These are phyloP conservation scores for Sclerotinia borealis DNA, from an alignment of 2,329 filamentous ascomycete genomes.

Conservation along the genomic window DNA sequence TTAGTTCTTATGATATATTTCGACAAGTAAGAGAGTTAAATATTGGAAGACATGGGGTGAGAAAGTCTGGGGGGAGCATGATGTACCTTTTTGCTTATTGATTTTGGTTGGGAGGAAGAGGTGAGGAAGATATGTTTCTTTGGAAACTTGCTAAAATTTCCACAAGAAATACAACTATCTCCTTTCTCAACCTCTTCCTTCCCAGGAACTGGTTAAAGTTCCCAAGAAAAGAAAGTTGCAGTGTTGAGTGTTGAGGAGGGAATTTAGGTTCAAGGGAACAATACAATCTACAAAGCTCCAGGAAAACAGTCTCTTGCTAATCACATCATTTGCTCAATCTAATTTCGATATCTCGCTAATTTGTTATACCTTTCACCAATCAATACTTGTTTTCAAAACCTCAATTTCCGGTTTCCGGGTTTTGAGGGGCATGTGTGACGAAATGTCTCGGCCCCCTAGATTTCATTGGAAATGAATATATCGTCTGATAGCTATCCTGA, in stretches of 20 bases:
- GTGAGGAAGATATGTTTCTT: neutral
- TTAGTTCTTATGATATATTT: neutral
- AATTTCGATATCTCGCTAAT: neutral
- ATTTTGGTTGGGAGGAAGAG: neutral
- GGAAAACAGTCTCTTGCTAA: neutral
- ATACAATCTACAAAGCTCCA: too few species aligned
- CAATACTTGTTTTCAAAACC: neutral
- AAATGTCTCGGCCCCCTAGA: neutral
- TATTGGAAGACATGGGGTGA: neutral
- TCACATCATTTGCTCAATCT: neutral
- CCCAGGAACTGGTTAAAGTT: neutral
- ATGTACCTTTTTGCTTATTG: neutral
- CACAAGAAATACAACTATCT: neutral
- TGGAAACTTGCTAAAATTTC: neutral
- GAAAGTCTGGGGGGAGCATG: too few species aligned
- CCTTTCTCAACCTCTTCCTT: neutral
- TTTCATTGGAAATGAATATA: neutral
- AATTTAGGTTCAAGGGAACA: too few species aligned
- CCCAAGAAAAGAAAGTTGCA: neutral
- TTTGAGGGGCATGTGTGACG: neutral
- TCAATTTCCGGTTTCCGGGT: neutral
- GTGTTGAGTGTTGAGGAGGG: neutral
- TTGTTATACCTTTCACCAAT: neutral
- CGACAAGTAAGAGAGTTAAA: too few species aligned
- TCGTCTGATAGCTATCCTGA: neutral